Percentiles rank a stretch among this genome's conserved stretches.
Evolutionary conservation across 495 filamentous ascomycete genomes (phyloP).

Genomic region (Tuber melanosporum): DNA sequence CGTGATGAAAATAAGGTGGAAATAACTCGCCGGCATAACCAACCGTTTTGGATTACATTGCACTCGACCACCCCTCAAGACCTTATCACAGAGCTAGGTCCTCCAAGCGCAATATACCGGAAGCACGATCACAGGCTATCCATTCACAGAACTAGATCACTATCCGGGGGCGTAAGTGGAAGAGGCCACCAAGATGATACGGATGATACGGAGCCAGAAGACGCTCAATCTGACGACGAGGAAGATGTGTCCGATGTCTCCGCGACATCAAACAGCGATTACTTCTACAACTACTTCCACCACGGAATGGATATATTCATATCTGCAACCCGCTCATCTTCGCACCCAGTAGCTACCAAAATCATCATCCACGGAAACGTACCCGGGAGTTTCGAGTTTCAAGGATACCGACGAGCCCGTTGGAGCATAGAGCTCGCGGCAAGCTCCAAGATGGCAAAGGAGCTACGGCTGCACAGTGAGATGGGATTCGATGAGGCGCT

Average conservation of each 20-base stretch:
- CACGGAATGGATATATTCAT: conserved; percentile 92
- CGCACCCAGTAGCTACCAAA: conserved; percentile 69
- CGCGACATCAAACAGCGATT: conserved; percentile 55
- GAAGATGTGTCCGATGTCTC: conserved; percentile 53
- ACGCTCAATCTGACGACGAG: conserved; percentile 68
- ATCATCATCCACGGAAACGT: conserved; percentile 88
- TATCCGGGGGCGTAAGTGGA: conserved; percentile 41
- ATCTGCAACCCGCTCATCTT: conserved; percentile 62
- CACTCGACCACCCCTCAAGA: conserved; percentile 85
- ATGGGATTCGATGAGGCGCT: conserved; percentile 66
- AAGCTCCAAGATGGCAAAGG: conserved; percentile 30
- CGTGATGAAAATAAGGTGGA: conserved; percentile 70
- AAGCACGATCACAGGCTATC: conserved; percentile 87
- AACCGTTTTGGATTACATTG: conserved; percentile 60
- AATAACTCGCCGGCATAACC: conserved; percentile 57
- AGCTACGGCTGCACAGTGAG: conserved; percentile 59
- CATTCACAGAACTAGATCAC: conserved; percentile 63
- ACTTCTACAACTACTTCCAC: conserved; percentile 94
- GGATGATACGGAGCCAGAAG: conserved; percentile 71
- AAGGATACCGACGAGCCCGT: conserved; percentile 80
- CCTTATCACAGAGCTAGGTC: conserved; percentile 78
- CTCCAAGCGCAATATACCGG: conserved; percentile 89
- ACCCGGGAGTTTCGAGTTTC: conserved; percentile 92
- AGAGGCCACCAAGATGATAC: conserved; percentile 50
- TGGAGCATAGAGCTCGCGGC: conserved; percentile 68